phyloP scores from a whole-genome alignment of 768 basidiomycete species.

The Xerocomus spinulosus region DNA sequence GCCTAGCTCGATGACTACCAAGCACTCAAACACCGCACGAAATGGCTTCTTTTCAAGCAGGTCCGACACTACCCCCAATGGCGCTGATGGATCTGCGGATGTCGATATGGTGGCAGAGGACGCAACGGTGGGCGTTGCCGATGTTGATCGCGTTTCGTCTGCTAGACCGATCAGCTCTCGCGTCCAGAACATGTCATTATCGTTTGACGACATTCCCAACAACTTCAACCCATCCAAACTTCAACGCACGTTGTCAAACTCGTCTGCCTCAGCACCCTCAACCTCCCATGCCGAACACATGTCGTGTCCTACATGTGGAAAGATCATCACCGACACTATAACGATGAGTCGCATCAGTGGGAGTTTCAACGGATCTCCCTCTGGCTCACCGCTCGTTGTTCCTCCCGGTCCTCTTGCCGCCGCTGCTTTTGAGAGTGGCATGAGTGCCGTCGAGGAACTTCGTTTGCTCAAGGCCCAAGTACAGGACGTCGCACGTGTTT shows the following conservation, averaged over 20 bases:
- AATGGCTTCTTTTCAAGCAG: conserved; percentile 22
- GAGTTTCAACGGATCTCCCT: conserved; percentile 25
- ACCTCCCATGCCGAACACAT: conserved; percentile 39
- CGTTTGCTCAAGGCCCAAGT: conserved; percentile 80
- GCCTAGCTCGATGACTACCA: conserved; percentile 23
- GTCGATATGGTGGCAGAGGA: conserved; percentile 28
- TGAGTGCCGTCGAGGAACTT: conserved; percentile 74
- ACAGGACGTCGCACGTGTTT: conserved; percentile 74
- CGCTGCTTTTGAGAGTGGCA: conserved; percentile 54
- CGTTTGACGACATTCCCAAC: conserved; percentile 45
- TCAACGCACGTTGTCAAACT: conserved; percentile 29
- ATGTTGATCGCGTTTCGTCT: conserved; percentile 19
- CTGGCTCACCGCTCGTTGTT: conserved; percentile 41
- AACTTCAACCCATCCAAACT: conserved; percentile 35
- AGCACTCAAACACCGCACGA: conserved; percentile 9
- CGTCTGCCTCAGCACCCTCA: conserved; percentile 42
- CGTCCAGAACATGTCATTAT: conserved; percentile 44
- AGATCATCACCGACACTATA: conserved; percentile 41
- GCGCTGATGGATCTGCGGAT: conserved; percentile 16
- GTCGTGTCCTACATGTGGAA: conserved; percentile 55
- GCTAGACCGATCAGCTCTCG: conserved; percentile 27
- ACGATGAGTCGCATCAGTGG: conserved; percentile 31
- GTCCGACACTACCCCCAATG: conserved; percentile 17
- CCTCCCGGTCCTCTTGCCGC: conserved; percentile 53
- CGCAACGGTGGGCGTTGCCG: conserved; percentile 23